A percentile compares a stretch with the other conserved stretches of the same genome.
Evolutionary conservation across 179 eudicot genomes (phyloP).

Genomic region (Sideroxylon spinosum): DNA sequence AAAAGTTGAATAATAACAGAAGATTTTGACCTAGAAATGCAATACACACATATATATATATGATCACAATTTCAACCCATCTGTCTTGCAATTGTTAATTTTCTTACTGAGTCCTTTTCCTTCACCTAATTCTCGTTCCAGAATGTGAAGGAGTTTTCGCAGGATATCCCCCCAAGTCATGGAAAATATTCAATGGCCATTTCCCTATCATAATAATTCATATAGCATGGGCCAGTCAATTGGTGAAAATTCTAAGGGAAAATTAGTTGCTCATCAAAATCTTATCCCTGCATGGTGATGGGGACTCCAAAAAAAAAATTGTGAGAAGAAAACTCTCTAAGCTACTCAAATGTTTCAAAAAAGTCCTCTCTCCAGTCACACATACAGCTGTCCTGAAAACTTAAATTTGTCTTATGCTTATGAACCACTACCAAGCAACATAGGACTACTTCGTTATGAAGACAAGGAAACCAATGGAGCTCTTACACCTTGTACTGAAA

Average conservation of each 20-base stretch:
- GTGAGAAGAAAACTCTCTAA: slow-evolving; percentile 19
- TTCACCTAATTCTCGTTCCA: neutral
- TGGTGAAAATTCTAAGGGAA: neutral
- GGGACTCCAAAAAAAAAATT: slow-evolving; percentile 6
- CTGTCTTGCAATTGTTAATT: neutral
- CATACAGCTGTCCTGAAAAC: slow-evolving; percentile 19
- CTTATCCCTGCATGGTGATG: slow-evolving; percentile 19
- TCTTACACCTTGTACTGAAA: neutral
- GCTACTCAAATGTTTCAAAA: slow-evolving; percentile 19
- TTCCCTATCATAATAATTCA: neutral
- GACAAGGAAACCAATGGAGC: slow-evolving; percentile 20
- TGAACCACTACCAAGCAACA: slow-evolving; percentile 18
- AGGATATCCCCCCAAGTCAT: too few species aligned
- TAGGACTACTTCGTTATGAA: slow-evolving; percentile 16
- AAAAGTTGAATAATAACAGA: neutral
- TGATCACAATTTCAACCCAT: too few species aligned
- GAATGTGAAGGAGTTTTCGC: neutral
- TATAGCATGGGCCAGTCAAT: slow-evolving; percentile 5
- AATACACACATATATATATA: too few species aligned
- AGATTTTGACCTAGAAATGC: neutral
- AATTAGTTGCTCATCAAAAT: neutral
- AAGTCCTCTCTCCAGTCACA: neutral
- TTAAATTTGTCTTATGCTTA: slow-evolving; percentile 7
- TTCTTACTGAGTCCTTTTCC: neutral
- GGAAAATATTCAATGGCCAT: neutral